Base-by-base conservation (phyloP, 306 rosid species). In the Neltuma alba region DNA sequence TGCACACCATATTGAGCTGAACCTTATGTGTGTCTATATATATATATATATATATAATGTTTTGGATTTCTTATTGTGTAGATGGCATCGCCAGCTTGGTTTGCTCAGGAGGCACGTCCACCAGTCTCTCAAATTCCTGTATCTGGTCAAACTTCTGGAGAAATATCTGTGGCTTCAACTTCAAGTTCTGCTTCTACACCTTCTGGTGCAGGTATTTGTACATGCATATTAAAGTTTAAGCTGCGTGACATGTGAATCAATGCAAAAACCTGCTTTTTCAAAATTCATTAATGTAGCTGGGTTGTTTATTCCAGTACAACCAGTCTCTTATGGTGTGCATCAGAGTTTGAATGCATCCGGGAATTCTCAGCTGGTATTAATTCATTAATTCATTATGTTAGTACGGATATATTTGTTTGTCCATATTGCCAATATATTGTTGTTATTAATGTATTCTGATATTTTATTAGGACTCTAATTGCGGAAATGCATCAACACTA, bases 81-180 rank as follows among this genome's bases (percentile, higher is more conserved):
- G 88, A 76, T 87, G 93, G 85, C 89, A 31, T 85, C 91, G 0
- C 74, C 89, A 25, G 89, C 88, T 48, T 89, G 91, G 89, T 74
- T 89, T 78, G 67, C 85, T 0, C 90, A 81, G 61, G 87, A 87
- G 47, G 36, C 79, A 25, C 80, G 58, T 21, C 80, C 85, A 25
- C 67, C 85, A 10, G 58, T 72, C n/a, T 63, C 85, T 42, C 83
- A 77, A 73, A 33, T 40, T 33, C 64, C 77, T 13, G 37, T 45
- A 7, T 71, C 83, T 2, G 75, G 79, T 63, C 42, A 52, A 64
- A 23, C 75, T 63, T 6, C 45, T 73, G 85, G 54, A 48, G 81
- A 83, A 45, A 40, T 76, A 41, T 42, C 83, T 65, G 41, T 62
- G 44, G 65, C 80, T 70, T 79, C 83, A 44, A 36, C 81, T 28